Evolutionary conservation across 148 eudicot genomes (phyloP).

Genomic region (Rhododendron simsii): DNA sequence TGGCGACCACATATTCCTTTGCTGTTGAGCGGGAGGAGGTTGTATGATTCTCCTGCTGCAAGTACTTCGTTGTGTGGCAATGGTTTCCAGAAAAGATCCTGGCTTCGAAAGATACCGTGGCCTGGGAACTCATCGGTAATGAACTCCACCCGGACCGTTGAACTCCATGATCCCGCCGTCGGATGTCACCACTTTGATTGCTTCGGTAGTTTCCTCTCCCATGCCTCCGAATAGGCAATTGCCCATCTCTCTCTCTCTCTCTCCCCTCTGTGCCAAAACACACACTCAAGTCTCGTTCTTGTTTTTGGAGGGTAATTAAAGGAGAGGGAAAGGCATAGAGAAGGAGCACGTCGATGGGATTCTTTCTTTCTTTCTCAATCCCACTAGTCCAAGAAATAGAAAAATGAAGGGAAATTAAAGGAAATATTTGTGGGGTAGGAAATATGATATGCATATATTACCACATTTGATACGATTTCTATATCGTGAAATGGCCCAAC

Average conservation of each 20-base stretch:
- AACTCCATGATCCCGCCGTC: slow-evolving; percentile 91
- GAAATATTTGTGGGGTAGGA: background rate
- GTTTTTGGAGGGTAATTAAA: slow-evolving; percentile 17
- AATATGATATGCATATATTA: background rate
- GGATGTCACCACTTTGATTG: slow-evolving; percentile 56
- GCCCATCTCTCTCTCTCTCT: slow-evolving; percentile 39
- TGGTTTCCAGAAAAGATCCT: slow-evolving; percentile 73
- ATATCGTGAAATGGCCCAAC: background rate
- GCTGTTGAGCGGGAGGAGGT: slow-evolving; percentile 55
- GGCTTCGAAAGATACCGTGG: slow-evolving; percentile 59
- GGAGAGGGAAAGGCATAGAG: slow-evolving; percentile 22
- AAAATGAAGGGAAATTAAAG: background rate
- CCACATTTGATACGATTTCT: background rate
- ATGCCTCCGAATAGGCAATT: slow-evolving; percentile 67
- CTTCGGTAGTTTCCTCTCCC: slow-evolving; percentile 25
- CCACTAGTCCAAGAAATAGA: slow-evolving; percentile 9
- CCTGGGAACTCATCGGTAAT: slow-evolving; percentile 69
- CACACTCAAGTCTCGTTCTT: background rate
- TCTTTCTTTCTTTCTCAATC: background rate
- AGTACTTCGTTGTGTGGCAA: slow-evolving; percentile 54
- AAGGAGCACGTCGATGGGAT: slow-evolving; percentile 27
- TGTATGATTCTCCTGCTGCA: slow-evolving; percentile 57
- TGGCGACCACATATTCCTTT: background rate
- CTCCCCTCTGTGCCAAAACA: background rate
- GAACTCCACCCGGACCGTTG: slow-evolving; percentile 45